Evolutionary conservation across 2,329 filamentous ascomycete genomes (phyloP), one percentile per base, ranked within the genome.

Genomic region (Phyllosticta paracitricarpa): DNA sequence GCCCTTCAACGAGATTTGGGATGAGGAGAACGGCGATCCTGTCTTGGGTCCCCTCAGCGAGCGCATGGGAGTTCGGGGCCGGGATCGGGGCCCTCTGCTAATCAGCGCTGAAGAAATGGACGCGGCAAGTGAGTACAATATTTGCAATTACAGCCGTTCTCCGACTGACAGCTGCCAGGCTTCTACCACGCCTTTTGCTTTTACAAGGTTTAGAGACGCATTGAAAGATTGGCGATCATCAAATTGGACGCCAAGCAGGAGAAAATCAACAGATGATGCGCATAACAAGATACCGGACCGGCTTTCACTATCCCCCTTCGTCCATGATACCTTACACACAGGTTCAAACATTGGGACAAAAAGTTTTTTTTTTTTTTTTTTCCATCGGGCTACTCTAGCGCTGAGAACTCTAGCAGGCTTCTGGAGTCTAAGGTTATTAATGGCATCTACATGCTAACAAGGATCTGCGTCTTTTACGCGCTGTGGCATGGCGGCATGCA

Each of bases 161-260:
- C 51, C 67, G 48, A 22, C 48, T 61, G 17, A 54, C 51, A 14
- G n/a, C 26, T 51, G 6, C 68, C 68, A 70, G 80, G 79, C 68
- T 96, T 97, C 71, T 97, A 97, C 71, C 84, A 95, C 68, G 92
- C 89, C 1, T 97, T 97, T 70, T 96, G 91, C 77, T 97, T 97
- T 75, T 96, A 97, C 76, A 96, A 97, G 79, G 90, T 95, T 54
- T 94, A 70, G n/a, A 33, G 2, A 48, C 7, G 6, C 14, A 17
- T 7, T 6, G 6, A 48, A 48, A 48, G 17, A 7, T n/a, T n/a
- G 40, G 14, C 4, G 40, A 48, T 7, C 14, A 48, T 6, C 3
- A n/a, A 5, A 48, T 48, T n/a, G 9, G 9, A 48, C 40, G 40
- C 40, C 17, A 17, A 48, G 5, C 40, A 48, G 4, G 40, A 48